Percentiles rank a stretch among this genome's conserved stretches.
Conservation (phyloP, 2,329 filamentous ascomycete genomes). For the Leptographium radiaticola region DNA sequence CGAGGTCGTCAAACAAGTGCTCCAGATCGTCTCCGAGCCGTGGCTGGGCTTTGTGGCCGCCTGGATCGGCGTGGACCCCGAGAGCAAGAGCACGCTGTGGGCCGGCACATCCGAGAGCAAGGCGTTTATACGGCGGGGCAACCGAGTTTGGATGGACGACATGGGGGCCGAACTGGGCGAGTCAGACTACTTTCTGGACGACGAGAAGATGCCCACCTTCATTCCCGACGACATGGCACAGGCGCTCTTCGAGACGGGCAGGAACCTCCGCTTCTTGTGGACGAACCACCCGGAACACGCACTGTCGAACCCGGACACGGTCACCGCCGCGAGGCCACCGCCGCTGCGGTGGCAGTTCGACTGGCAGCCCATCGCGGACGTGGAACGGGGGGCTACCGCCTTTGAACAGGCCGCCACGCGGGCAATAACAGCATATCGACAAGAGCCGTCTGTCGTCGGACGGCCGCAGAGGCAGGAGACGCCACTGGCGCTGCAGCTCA, state of each 20-base stretch:
- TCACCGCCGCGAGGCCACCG: conserved; percentile 37
- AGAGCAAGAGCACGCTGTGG: conserved; percentile 25
- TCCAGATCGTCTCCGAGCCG: conserved; percentile 26
- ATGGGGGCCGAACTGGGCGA: conserved; percentile 43
- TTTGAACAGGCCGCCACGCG: conserved; percentile 33
- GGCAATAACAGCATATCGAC: conserved; percentile 14
- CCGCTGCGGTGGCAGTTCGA: conserved; percentile 54
- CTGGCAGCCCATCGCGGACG: conserved; percentile 53
- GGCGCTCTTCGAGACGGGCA: conserved; percentile 66
- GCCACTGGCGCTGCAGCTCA: neutral
- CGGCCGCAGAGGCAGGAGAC: neutral
- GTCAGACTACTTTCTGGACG: conserved; percentile 49
- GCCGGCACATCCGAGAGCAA: conserved; percentile 23
- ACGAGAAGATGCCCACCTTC: conserved; percentile 56
- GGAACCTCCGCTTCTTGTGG: conserved; percentile 60
- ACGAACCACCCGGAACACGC: conserved; percentile 59
- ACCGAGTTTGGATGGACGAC: conserved; percentile 42
- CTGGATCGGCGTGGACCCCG: conserved; percentile 59
- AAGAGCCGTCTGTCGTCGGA: neutral
- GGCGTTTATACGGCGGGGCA: conserved; percentile 48
- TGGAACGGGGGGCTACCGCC: conserved; percentile 45
- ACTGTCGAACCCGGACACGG: conserved; percentile 39
- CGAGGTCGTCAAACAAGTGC: conserved; percentile 52
- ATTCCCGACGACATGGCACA: conserved; percentile 56
- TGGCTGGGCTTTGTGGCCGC: conserved; percentile 38